A percentile compares a stretch with the other conserved stretches of the same genome.
phyloP scores from a whole-genome alignment of 306 rosid genomes.

The Geum urbanum region DNA sequence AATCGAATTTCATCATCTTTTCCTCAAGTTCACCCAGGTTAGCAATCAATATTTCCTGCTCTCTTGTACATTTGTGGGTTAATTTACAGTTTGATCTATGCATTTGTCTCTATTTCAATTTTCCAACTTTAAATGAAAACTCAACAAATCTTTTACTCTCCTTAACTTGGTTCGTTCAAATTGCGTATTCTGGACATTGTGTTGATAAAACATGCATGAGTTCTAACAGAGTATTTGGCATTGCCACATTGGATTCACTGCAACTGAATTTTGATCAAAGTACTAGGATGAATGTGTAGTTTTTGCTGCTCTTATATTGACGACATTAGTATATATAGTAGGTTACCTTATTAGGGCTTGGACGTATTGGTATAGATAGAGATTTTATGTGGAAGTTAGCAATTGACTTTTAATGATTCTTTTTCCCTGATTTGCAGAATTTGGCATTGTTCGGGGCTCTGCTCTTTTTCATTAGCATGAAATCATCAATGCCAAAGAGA shows the following conservation, averaged over 20 bases:
- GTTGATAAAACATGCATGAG: neutral
- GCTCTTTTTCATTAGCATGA: constrained; percentile 59
- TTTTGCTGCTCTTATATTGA: neutral
- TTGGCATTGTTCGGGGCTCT: constrained; percentile 68
- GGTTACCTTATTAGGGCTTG: neutral
- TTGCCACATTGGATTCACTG: neutral
- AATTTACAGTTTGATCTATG: neutral
- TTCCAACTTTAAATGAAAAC: neutral
- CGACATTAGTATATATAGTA: neutral
- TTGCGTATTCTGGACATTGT: neutral
- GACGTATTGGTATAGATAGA: neutral
- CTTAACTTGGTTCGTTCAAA: neutral
- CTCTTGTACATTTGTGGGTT: neutral
- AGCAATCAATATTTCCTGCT: neutral
- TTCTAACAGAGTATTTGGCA: neutral
- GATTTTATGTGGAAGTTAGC: neutral
- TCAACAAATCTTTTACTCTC: neutral
- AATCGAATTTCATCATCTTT: constrained; percentile 51
- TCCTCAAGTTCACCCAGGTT: constrained; percentile 62
- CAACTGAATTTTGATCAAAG: neutral
- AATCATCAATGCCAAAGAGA: constrained; percentile 45
- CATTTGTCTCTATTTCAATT: neutral
- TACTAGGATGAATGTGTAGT: neutral
- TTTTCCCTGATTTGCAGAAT: constrained; percentile 35
- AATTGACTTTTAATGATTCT: neutral